Evolutionary conservation across 345 rosid species (phyloP).

Genomic region (Orychophragmus violaceus): DNA sequence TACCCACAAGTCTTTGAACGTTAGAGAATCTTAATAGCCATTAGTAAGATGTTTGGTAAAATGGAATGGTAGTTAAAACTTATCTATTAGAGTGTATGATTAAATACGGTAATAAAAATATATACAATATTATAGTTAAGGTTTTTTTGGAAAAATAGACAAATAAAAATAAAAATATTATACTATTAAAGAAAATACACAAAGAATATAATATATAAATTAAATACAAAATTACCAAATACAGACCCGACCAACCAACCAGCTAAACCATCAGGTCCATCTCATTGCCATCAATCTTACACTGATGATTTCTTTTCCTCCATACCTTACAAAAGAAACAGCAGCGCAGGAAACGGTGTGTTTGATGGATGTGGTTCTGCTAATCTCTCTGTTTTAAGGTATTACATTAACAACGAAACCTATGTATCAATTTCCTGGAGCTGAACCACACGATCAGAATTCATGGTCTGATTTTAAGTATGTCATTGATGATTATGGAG

Average conservation of each 20-base stretch:
- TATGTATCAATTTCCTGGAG: slow-evolving; percentile 52
- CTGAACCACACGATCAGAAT: slow-evolving; percentile 74
- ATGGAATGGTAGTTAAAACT: slow-evolving; percentile 15
- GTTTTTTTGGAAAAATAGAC: too few species aligned
- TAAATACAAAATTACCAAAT: too few species aligned
- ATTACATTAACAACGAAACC: neutral
- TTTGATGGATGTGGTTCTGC: slow-evolving; percentile 44
- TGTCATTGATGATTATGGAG: slow-evolving; percentile 92
- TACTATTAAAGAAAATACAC: too few species aligned
- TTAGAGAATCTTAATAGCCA: neutral
- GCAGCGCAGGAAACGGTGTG: slow-evolving; percentile 39
- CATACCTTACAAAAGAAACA: slow-evolving; percentile 45
- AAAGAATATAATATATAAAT: too few species aligned
- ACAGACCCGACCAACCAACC: too few species aligned
- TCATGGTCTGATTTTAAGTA: slow-evolving; percentile 84
- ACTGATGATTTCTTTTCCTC: slow-evolving; percentile 54
- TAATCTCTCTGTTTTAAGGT: slow-evolving; percentile 52
- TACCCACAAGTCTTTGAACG: slow-evolving; percentile 18
- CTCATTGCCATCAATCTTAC: slow-evolving; percentile 50
- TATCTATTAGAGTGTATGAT: too few species aligned
- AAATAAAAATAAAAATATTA: too few species aligned
- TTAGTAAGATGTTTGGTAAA: too few species aligned
- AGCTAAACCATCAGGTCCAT: too few species aligned
- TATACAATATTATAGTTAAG: too few species aligned
- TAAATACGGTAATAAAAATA: too few species aligned